Conservation (phyloP, 179 eudicot species). For the Dionaea muscipula region DNA sequence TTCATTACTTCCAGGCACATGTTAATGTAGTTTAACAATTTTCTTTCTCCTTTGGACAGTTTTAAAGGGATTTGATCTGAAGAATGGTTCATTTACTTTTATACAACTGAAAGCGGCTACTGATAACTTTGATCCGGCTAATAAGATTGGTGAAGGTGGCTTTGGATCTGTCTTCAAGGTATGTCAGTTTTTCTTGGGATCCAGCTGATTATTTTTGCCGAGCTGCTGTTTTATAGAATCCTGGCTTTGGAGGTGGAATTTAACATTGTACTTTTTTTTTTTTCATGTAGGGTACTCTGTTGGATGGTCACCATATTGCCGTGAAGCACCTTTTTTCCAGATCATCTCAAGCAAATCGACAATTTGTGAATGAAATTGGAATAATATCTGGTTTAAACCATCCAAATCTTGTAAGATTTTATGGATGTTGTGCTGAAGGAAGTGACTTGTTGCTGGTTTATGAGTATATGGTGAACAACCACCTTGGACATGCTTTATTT, state of each 20-base stretch:
- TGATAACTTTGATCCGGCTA: constrained; percentile 37
- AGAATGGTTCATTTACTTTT: constrained; percentile 40
- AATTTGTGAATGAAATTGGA: constrained; percentile 44
- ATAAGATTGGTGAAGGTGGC: constrained; percentile 76
- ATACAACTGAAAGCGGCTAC: constrained; percentile 68
- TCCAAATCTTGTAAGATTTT: constrained; percentile 35
- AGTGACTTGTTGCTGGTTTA: constrained; percentile 34
- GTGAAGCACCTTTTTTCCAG: constrained; percentile 40
- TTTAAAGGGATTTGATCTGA: constrained; percentile 35
- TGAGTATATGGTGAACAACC: constrained; percentile 41
- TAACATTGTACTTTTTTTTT: neutral
- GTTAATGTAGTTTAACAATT: no score
- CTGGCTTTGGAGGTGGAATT: neutral
- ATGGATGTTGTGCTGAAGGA: constrained; percentile 45
- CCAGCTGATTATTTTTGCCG: no score
- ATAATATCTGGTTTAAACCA: constrained; percentile 40
- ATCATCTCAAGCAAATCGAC: constrained; percentile 40
- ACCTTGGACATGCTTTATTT: constrained; percentile 31
- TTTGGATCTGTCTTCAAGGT: constrained; percentile 80
- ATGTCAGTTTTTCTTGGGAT: neutral
- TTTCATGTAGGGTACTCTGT: constrained; percentile 28
- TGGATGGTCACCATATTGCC: constrained; percentile 38
- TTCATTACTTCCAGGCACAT: no score
- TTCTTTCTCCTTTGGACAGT: constrained; percentile 16
- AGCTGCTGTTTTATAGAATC: neutral